phyloP scores from a whole-genome alignment of 495 filamentous ascomycete genomes.

The Xylaria castorea region DNA sequence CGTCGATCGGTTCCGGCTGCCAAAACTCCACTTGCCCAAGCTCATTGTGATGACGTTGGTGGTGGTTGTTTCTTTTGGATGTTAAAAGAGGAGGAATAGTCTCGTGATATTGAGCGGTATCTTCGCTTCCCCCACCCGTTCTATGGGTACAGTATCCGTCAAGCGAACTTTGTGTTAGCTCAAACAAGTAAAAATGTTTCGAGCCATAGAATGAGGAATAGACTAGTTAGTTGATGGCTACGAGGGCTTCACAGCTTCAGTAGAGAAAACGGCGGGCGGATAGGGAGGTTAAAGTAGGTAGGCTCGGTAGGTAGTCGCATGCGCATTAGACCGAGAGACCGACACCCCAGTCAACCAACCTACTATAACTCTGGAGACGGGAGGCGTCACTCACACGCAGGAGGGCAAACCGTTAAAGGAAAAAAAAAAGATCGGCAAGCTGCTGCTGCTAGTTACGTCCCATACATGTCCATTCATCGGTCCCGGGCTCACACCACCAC shows the following conservation, averaged over 20 bases:
- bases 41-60: constrained; percentile 17
- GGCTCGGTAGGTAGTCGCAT: too few relatives aligned
- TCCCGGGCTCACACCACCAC: constrained; percentile 11
- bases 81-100: background rate
- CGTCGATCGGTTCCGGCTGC: constrained; percentile 14
- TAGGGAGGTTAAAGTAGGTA: background rate
- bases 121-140: background rate
- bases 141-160: background rate
- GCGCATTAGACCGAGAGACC: constrained; percentile 7
- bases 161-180: background rate
- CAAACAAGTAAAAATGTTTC: background rate
- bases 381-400: constrained; percentile 17
- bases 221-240: background rate
- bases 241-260: background rate
- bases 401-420: background rate
- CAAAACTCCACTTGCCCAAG: constrained; percentile 17
- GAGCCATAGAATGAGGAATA: background rate
- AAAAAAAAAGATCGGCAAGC: constrained; percentile 15
- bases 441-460: constrained; percentile 14
- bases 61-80: background rate
- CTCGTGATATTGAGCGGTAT: background rate
- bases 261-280: background rate
- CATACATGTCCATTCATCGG: background rate
- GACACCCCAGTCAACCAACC: constrained; percentile 1
- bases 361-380: background rate